Conservation (phyloP, 768 basidiomycete genomes). For the Hericium coralloides region DNA sequence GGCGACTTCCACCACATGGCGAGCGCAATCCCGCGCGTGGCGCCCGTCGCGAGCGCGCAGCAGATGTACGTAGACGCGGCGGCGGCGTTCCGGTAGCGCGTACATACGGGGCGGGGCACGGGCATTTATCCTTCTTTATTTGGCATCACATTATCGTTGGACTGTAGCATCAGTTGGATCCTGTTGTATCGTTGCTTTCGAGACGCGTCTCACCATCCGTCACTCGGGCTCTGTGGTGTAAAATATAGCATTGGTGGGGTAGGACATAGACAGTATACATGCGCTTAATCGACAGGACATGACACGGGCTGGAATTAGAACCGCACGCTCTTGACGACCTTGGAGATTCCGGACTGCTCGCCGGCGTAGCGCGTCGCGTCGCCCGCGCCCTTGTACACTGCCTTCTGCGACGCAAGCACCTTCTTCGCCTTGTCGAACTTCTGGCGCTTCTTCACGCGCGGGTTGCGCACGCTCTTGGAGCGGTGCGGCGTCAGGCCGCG, state of each 20-base stretch:
- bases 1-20: slow-evolving; percentile 33
- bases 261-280: too few species aligned
- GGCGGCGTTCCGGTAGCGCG: not conserved
- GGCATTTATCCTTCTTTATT: not conserved
- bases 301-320: slow-evolving; percentile 25
- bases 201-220: too few species aligned
- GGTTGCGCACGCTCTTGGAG: slow-evolving; percentile 87
- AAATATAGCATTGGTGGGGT: too few species aligned
- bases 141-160: not conserved
- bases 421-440: slow-evolving; percentile 94
- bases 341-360: slow-evolving; percentile 89
- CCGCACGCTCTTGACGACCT: slow-evolving; percentile 79
- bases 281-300: too few species aligned
- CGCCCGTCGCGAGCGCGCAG: not conserved
- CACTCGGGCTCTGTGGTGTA: too few species aligned
- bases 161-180: not conserved
- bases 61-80: slow-evolving; percentile 10
- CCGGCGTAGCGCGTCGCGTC: slow-evolving; percentile 75
- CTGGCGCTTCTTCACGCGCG: slow-evolving; percentile 93
- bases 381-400: slow-evolving; percentile 87
- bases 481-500: slow-evolving; percentile 88
- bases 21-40: slow-evolving; percentile 20
- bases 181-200: not conserved
- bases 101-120: not conserved
- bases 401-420: slow-evolving; percentile 80